phyloP scores from a whole-genome alignment of 192 early-diverging fungal species.

The Backusella morwellensis region DNA sequence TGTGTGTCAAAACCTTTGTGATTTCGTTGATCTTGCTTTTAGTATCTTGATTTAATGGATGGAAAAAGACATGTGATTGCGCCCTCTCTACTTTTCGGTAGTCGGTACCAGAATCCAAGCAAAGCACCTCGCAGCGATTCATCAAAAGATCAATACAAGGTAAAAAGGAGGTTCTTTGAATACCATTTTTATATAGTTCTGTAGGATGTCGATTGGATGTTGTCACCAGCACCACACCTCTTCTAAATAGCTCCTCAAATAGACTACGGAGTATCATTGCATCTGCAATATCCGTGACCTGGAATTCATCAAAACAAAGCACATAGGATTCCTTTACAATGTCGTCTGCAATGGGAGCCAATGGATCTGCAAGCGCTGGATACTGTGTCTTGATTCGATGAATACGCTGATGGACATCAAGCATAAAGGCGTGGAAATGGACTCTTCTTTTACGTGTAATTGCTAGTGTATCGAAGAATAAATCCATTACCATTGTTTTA shows the following conservation, averaged over 20 bases:
- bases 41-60: conserved; percentile 58
- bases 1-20: conserved; percentile 33
- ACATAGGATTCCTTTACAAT: conserved; percentile 80
- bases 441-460: conserved; percentile 78
- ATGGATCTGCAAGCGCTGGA: conserved; percentile 54
- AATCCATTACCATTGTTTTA: conserved; percentile 95
- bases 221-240: conserved; percentile 87
- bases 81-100: conserved; percentile 73
- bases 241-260: conserved; percentile 76
- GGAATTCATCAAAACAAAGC: conserved; percentile 96
- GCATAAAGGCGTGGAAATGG: conserved; percentile 99
- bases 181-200: conserved; percentile 94
- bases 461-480: conserved; percentile 83
- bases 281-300: conserved; percentile 97
- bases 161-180: conserved; percentile 89
- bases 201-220: conserved; percentile 94
- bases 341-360: conserved; percentile 76
- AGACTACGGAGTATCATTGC: conserved; percentile 90
- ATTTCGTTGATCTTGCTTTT: conserved; percentile 44
- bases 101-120: conserved; percentile 88
- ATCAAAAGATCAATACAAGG: conserved; percentile 91
- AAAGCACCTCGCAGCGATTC: conserved; percentile 73
- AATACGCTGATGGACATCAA: conserved; percentile 80
- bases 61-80: conserved; percentile 66
- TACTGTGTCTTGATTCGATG: conserved; percentile 58